Evolutionary conservation across 805 yeast genomes (phyloP).

Genomic region (Saturnispora galanensis): DNA sequence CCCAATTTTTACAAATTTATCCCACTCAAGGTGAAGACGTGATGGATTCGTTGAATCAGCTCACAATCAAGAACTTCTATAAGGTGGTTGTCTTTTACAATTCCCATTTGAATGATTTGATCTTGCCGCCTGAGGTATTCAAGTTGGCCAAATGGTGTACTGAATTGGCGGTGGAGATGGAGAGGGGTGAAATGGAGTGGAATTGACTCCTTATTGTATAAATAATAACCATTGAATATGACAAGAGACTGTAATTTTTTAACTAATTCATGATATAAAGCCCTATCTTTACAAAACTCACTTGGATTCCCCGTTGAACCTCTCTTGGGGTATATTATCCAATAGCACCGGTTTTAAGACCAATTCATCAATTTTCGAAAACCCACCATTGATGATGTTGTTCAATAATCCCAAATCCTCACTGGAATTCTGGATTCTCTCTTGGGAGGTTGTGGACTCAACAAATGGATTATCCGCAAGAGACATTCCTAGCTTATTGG

Average conservation of each 20-base stretch:
- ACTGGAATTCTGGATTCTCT: too few relatives aligned
- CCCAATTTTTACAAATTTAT: slow-evolving; percentile 35
- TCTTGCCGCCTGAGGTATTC: slow-evolving; percentile 52
- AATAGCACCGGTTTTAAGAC: slow-evolving; percentile 85
- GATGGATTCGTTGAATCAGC: slow-evolving; percentile 49
- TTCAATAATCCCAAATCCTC: slow-evolving; percentile 17
- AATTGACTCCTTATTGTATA: not conserved
- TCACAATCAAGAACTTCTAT: slow-evolving; percentile 54
- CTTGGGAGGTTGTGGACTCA: slow-evolving; percentile 1
- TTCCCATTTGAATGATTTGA: slow-evolving; percentile 52
- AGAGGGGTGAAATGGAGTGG: slow-evolving; percentile 21
- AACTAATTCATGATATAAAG: not conserved
- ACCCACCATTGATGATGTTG: slow-evolving; percentile 50
- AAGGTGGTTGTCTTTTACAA: slow-evolving; percentile 58
- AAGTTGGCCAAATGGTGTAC: slow-evolving; percentile 65
- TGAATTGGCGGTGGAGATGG: slow-evolving; percentile 50
- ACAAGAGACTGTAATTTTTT: not conserved
- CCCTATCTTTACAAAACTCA: not conserved
- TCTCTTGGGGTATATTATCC: slow-evolving; percentile 39
- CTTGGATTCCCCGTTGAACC: slow-evolving; percentile 3
- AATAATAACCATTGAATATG: too few relatives aligned
- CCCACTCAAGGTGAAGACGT: slow-evolving; percentile 15
- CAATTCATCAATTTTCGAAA: slow-evolving; percentile 85
- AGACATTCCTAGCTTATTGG: slow-evolving; percentile 1
- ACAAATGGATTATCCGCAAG: slow-evolving; percentile 5